Conservation (phyloP, 371 early-diverging fungal genomes). For the Mucor piriformis region DNA sequence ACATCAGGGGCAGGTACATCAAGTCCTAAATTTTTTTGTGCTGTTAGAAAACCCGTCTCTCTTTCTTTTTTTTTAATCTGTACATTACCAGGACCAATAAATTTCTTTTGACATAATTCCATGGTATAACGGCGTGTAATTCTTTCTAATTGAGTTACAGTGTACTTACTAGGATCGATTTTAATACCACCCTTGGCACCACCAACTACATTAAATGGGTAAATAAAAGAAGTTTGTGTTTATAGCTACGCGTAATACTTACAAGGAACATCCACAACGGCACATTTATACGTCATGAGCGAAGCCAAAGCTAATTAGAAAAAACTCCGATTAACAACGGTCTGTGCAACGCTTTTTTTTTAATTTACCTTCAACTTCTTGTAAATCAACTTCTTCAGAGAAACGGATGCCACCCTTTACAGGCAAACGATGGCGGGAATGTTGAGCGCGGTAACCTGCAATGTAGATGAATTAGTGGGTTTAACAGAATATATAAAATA, state of each 20-base stretch:
- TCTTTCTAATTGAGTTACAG: constrained; percentile 78
- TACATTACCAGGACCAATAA: constrained; percentile 74
- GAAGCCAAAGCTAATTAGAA: constrained; percentile 60
- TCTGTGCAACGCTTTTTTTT: neutral
- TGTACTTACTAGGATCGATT: constrained; percentile 81
- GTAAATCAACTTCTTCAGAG: constrained; percentile 79
- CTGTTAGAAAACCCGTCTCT: constrained; percentile 2
- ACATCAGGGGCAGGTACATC: constrained; percentile 94
- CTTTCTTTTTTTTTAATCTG: neutral
- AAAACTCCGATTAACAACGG: neutral
- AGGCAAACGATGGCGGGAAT: constrained; percentile 86
- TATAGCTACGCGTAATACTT: constrained; percentile 33
- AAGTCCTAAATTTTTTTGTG: constrained; percentile 35
- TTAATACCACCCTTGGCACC: constrained; percentile 90
- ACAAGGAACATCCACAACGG: constrained; percentile 91
- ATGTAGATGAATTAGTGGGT: neutral
- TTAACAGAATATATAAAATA: neutral
- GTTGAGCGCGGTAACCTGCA: constrained; percentile 84
- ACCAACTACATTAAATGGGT: constrained; percentile 42
- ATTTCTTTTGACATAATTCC: constrained; percentile 91
- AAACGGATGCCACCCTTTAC: constrained; percentile 90
- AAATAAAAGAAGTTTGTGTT: neutral
- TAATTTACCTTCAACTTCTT: constrained; percentile 76
- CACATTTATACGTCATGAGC: constrained; percentile 92
- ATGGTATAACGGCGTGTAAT: constrained; percentile 90